Conservation (phyloP, 352 stramenopile species). For the Hyaloperonospora arabidopsidis region DNA sequence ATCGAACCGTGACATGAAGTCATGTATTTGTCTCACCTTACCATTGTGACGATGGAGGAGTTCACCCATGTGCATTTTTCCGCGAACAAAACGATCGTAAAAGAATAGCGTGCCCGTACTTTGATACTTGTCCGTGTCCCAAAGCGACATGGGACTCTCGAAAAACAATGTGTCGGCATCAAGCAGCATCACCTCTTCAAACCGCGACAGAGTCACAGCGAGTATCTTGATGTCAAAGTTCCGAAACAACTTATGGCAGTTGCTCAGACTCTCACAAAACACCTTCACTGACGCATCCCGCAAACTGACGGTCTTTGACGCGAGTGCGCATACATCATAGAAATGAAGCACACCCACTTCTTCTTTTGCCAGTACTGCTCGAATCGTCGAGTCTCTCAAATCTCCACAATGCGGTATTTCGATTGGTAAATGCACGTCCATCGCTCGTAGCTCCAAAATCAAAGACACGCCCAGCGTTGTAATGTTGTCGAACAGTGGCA, state of each 20-base stretch:
- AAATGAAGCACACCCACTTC: slow-evolving; percentile 37
- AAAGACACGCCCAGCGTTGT: slow-evolving; percentile 45
- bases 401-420: slow-evolving; percentile 62
- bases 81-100: slow-evolving; percentile 21
- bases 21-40: no score
- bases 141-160: slow-evolving; percentile 46
- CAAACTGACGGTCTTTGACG: slow-evolving; percentile 22
- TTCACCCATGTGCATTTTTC: no score
- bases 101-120: slow-evolving; percentile 52
- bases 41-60: no score
- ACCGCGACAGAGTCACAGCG: slow-evolving; percentile 50
- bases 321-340: slow-evolving; percentile 52
- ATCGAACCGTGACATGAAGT: no score
- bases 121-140: slow-evolving; percentile 43
- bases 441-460: slow-evolving; percentile 45
- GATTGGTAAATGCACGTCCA: slow-evolving; percentile 42
- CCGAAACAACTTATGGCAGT: slow-evolving; percentile 40
- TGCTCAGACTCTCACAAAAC: slow-evolving; percentile 40
- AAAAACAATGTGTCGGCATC: slow-evolving; percentile 63
- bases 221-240: slow-evolving; percentile 56
- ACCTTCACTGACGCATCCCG: slow-evolving; percentile 27
- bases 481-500: slow-evolving; percentile 49
- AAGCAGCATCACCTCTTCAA: slow-evolving; percentile 64
- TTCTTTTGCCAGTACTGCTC: slow-evolving; percentile 23
- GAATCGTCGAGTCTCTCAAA: slow-evolving; percentile 26